These are phyloP conservation scores for Heteromeles arbutifolia DNA, from an alignment of 306 rosid genomes.

Conservation along the genomic window DNA sequence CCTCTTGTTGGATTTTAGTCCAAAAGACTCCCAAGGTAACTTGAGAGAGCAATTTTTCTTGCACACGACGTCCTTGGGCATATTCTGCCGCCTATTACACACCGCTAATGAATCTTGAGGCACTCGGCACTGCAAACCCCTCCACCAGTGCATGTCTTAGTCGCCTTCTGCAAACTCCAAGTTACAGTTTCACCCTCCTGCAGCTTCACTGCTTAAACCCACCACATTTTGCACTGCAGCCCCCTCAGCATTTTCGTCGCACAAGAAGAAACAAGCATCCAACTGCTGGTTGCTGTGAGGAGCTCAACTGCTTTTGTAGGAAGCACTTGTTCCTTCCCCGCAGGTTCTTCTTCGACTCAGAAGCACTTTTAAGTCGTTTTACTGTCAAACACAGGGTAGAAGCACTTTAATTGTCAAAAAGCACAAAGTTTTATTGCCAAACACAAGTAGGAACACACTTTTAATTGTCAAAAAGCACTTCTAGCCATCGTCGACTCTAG, in stretches of 20 bases:
- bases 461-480: background rate
- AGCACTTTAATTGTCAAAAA: too few species aligned
- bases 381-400: too few species aligned
- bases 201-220: background rate
- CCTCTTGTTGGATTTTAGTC: background rate
- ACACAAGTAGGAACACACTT: background rate
- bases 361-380: background rate
- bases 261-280: background rate
- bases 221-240: background rate
- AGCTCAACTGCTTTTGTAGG: background rate
- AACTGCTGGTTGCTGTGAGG: background rate
- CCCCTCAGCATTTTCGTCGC: background rate
- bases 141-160: background rate
- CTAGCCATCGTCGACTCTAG: background rate
- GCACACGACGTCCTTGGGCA: background rate
- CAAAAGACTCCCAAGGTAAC: background rate
- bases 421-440: background rate
- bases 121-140: background rate
- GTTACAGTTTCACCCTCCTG: background rate
- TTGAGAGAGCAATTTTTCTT: background rate
- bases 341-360: background rate
- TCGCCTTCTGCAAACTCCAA: slow-evolving; percentile 25
- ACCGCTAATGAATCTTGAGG: slow-evolving; percentile 17
- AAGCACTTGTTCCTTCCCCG: background rate
- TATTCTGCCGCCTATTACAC: slow-evolving; percentile 3